Base-by-base conservation (phyloP, 495 filamentous ascomycete genomes). In the Aspergillus cavernicola region DNA sequence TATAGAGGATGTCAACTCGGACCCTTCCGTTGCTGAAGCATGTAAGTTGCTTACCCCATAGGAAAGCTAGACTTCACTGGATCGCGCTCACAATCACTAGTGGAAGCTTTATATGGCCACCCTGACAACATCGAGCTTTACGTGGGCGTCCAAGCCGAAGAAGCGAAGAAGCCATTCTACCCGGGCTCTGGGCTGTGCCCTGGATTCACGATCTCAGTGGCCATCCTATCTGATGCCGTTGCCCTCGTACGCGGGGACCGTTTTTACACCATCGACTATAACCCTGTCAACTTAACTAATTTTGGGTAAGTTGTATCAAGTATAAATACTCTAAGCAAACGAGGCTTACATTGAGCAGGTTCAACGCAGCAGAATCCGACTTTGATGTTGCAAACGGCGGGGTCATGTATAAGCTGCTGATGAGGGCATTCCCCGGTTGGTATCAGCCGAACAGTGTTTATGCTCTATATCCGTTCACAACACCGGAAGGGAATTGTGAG, bases 391-490 rank as follows among this genome's bases (percentile, higher is more conserved):
- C 90, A 57, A 81, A 90, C 58, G 89, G 89, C 18, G 88, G 85
- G 55, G 85, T 92, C 6, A 83, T 91, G 65, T 92, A 92, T 71
- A 95, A 92, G 72, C 74, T 95, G 44, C 84, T 89, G 41, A 69
- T 85, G 46, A 77, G 86, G 18, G 85, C 89, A 1, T 90, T 95
- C 76, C 90, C 90, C 2, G 80, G 85, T 56, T 82, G 85, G 64
- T 92, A 87, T 80, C 84, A 83, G 63, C 62, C 72, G 19, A 85
- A 92, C 67, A 90, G 86, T 1, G 81, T 92, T 50, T 95, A 92
- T 51, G 88, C 88, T 11, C 85, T 89, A 58, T 92, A 88, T 62
- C 90, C 90, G 3, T 86, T 95, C 80, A 89, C 87, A 2, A 84
- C 86, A 20, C 86, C 87, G 4, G 57, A 65, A 22, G 87, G 92